phyloP scores from a whole-genome alignment of 805 yeast species.

The Saccharomycopsis selenospora region DNA sequence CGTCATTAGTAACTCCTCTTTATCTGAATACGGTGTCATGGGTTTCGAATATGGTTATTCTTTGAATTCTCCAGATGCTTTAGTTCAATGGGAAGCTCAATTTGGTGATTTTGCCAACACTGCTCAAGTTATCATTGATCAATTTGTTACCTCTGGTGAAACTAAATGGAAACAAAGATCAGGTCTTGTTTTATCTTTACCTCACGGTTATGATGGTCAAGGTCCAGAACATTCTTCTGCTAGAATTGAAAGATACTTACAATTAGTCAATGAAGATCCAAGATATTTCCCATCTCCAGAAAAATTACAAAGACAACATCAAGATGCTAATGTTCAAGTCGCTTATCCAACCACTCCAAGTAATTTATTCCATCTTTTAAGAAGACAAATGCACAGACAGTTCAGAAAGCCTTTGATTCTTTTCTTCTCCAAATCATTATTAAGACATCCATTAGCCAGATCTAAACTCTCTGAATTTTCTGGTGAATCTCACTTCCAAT shows the following conservation, averaged over 20 bases:
- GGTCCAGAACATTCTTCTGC: slow-evolving; percentile 99
- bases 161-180: slow-evolving; percentile 99
- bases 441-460: slow-evolving; percentile 97
- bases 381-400: slow-evolving; percentile 99
- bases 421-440: slow-evolving; percentile 86
- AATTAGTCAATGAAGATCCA: slow-evolving; percentile 92
- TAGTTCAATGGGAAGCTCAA: slow-evolving; percentile 99
- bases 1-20: slow-evolving; percentile 85
- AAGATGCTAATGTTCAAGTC: slow-evolving; percentile 96
- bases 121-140: slow-evolving; percentile 96
- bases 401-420: slow-evolving; percentile 86
- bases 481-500: slow-evolving; percentile 86
- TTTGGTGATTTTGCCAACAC: slow-evolving; percentile 99
- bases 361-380: slow-evolving; percentile 87
- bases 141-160: slow-evolving; percentile 94
- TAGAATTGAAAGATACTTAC: slow-evolving; percentile 93
- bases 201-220: slow-evolving; percentile 99
- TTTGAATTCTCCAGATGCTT: slow-evolving; percentile 92
- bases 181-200: slow-evolving; percentile 89
- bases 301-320: slow-evolving; percentile 93
- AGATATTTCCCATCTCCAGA: slow-evolving; percentile 86
- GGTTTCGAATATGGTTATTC: slow-evolving; percentile 99
- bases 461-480: slow-evolving; percentile 78
- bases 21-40: slow-evolving; percentile 98
- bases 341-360: slow-evolving; percentile 99